Evolutionary conservation across 805 yeast genomes (phyloP), one percentile per base, ranked within the genome.

Genomic region (Starmera quercuum): DNA sequence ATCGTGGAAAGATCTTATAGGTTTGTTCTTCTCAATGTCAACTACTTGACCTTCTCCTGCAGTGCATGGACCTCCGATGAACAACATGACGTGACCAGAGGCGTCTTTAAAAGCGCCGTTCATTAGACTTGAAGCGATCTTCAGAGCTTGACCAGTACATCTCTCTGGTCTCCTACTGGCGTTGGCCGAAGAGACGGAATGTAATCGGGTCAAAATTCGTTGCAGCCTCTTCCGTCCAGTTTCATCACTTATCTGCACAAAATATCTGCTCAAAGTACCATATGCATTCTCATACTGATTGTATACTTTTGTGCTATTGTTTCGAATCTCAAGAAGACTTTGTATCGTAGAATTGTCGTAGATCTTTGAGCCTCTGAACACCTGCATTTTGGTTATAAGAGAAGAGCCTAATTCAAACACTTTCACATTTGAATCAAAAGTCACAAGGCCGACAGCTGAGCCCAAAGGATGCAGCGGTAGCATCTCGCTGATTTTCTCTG

Each of bases 41-140:
- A 87, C 97, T 43, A 87, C 83, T 54, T 80, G 63, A 42, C 98
- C 98, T 5, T 97, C 96, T 29, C 86, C 86, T 51, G 78, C 75
- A 20, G 97, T 90, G 52, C 95, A 83, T 24, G 95, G 95, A 36
- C 97, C 97, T 35, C 87, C 90, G 18, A 94, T 77, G 54, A 92
- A 90, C 37, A 87, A 66, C 66, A 86, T 78, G 45, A 88, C 69
- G 54, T 95, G 78, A 12, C 90, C 86, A 29, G 95, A 88, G 42
- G 78, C 74, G 41, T 81, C 83, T 34, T 83, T 78, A 61, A 75
- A 83, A 16, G 88, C 36, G 85, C 82, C 50, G 82, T 90, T 21
- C 70, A 71, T 34, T 75, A 64, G 53, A 88, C 68, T 40, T 75
- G 75, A 59, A 45, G 88, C n/a, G 12, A 27, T 28, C 14, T 18